A percentile compares a stretch with the other conserved stretches of the same genome.
Conservation (phyloP, 768 basidiomycete genomes). For the Psilocybe sp. region DNA sequence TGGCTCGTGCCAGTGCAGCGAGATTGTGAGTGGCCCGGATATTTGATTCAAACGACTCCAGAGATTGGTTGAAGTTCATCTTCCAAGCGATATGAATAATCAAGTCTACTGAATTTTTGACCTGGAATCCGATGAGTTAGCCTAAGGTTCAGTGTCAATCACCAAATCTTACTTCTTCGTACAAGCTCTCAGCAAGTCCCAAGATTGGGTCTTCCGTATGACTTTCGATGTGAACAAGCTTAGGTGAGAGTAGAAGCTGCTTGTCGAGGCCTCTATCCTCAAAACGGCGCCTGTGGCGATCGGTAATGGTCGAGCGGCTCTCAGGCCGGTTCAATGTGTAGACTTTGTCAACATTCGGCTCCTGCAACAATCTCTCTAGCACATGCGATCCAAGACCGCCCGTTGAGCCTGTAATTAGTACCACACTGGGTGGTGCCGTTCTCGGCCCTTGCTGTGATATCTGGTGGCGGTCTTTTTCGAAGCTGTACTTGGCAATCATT, state of each 20-base stretch:
- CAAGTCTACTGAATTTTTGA: conserved; percentile 15
- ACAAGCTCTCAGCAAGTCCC: conserved; percentile 21
- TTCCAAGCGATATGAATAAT: conserved; percentile 47
- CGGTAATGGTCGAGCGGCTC: too few species aligned
- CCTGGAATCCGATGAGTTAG: background rate
- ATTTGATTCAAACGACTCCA: conserved; percentile 41
- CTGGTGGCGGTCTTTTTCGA: too few species aligned
- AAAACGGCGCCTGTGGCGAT: background rate
- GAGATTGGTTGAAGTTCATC: conserved; percentile 40
- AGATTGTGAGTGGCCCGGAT: conserved; percentile 35
- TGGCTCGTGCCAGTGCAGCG: conserved; percentile 34
- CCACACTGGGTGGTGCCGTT: too few species aligned
- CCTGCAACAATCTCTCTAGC: too few species aligned
- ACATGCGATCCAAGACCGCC: too few species aligned
- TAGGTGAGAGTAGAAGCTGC: conserved; percentile 19
- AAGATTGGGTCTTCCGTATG: conserved; percentile 24
- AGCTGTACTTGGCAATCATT: too few species aligned
- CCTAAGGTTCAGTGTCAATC: background rate
- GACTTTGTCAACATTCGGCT: too few species aligned
- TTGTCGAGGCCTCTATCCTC: conserved; percentile 27
- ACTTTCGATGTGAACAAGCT: conserved; percentile 32
- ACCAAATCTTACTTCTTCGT: conserved; percentile 21
- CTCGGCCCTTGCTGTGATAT: too few species aligned
- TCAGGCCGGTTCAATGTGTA: too few species aligned
- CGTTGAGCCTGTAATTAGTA: too few species aligned